Percentiles rank a stretch among this genome's conserved stretches.
Conservation (phyloP, 495 filamentous ascomycete species). For the Bacidia rubella region DNA sequence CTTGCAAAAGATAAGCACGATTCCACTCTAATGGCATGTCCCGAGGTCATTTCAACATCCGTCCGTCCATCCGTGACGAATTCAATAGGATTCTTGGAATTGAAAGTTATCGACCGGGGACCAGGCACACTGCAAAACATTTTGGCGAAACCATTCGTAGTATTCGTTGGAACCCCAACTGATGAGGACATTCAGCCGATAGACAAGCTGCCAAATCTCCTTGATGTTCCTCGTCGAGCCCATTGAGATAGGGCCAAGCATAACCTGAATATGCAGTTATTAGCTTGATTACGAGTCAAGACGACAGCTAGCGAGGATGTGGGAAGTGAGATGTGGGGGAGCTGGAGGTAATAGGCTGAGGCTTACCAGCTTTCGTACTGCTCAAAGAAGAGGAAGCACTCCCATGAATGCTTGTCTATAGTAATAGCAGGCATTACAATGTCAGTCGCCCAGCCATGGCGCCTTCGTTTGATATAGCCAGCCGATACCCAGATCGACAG, state of each 20-base stretch:
- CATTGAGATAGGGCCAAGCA: conserved; percentile 1
- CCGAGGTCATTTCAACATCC: too few species aligned
- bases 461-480: neutral
- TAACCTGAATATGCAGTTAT: conserved; percentile 2
- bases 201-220: conserved; percentile 3
- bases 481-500: neutral
- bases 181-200: neutral
- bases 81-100: too few species aligned
- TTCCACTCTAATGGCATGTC: too few species aligned
- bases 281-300: too few species aligned
- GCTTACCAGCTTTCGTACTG: neutral
- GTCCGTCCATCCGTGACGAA: too few species aligned
- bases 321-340: neutral
- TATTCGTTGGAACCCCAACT: conserved; percentile 7
- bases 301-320: neutral
- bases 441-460: conserved; percentile 4
- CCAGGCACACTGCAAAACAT: too few species aligned
- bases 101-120: too few species aligned
- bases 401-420: neutral
- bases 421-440: conserved; percentile 1
- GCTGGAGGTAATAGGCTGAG: neutral
- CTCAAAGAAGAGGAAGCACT: conserved; percentile 3
- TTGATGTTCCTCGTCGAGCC: neutral
- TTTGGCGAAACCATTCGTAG: conserved; percentile 4
- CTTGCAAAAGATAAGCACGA: too few species aligned